These are phyloP conservation scores for Fomitopsis pinicola DNA, from an alignment of 1,284 basidiomycete species.

Conservation along the genomic window DNA sequence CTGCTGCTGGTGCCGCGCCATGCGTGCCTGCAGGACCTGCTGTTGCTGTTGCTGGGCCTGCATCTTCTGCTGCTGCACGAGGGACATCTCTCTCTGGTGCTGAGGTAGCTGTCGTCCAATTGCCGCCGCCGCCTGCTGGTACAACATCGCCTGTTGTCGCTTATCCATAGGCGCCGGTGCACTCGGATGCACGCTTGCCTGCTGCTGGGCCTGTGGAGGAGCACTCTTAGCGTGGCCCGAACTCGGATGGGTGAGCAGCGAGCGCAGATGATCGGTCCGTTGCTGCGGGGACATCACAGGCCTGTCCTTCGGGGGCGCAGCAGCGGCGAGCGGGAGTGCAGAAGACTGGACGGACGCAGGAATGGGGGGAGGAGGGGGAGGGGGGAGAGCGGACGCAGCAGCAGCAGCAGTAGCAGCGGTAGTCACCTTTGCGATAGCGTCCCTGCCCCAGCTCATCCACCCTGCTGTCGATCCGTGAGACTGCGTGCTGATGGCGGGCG, in stretches of 20 bases:
- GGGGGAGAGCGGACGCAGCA: not conserved
- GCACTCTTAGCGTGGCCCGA: slow-evolving; percentile 3
- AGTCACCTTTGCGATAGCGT: slow-evolving; percentile 7
- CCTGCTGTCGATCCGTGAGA: not conserved
- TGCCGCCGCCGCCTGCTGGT: slow-evolving; percentile 5
- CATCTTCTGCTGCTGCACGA: not conserved
- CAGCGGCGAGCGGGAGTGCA: not conserved
- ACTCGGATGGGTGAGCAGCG: slow-evolving; percentile 37
- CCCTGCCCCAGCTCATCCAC: slow-evolving; percentile 7
- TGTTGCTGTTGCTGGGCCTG: not conserved
- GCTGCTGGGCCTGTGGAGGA: slow-evolving; percentile 3
- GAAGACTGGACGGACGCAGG: not conserved
- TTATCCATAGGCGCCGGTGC: not conserved
- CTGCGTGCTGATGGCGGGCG: not conserved
- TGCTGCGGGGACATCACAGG: slow-evolving; percentile 42
- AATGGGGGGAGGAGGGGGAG: not conserved
- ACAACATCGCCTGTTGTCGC: not conserved
- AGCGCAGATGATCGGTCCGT: slow-evolving; percentile 30
- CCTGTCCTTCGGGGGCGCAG: slow-evolving; percentile 28
- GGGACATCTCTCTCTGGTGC: not conserved
- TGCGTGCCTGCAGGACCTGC: not conserved
- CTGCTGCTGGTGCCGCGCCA: slow-evolving; percentile 10
- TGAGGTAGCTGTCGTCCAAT: not conserved
- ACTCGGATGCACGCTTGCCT: not conserved
- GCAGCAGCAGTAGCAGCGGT: not conserved